Evolutionary conservation across 345 rosid genomes (phyloP), one percentile per base, ranked within the genome.

Genomic region (Moricandia arvensis): DNA sequence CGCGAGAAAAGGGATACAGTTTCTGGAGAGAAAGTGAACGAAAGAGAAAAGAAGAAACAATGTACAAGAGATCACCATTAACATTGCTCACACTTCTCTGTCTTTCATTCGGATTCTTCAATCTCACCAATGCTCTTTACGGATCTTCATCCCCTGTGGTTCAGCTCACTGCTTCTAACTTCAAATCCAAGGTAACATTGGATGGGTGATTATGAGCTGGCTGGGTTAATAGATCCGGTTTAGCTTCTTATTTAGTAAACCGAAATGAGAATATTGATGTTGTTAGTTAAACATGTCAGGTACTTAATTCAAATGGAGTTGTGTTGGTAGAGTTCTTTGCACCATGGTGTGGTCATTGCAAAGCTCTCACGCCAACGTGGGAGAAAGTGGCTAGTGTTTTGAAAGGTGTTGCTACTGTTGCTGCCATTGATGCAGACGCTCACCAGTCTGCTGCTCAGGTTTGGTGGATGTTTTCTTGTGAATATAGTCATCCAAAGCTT

Each of bases 341-440:
- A 0, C 99, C 99, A 38, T 95, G 99, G 99, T 93, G 99, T 72
- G 99, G 99, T 47, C 99, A 95, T 73, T 95, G 98, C 69, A 58
- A 95, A 84, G 90, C 94, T 77, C 83, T 95, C 18, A 87, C 97
- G 37, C 99, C 98, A 15, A 86, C 80, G 16, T 93, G 99, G 99
- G 99, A 95, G 89, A 95, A 91, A 80, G 94, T 91, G 0, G 96
- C 98, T 68, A 49, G 63, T 76, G 81, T 86, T 55, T 83, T 95
- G 86, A 90, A 93, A 83, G 98, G 97, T 58, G 96, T 95, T 34
- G 97, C 90, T 51, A 90, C 93, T 6, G 99, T 95, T 37, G 98
- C 99, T 5, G 99, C 99, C 27, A 81, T 95, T 64, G 97, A 95
- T 72, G 99, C 99, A 21, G 97, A 95, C 71, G 97, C 93, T 24